These are phyloP conservation scores for Calophaca sinica DNA, from an alignment of 306 rosid genomes.

Conservation along the genomic window DNA sequence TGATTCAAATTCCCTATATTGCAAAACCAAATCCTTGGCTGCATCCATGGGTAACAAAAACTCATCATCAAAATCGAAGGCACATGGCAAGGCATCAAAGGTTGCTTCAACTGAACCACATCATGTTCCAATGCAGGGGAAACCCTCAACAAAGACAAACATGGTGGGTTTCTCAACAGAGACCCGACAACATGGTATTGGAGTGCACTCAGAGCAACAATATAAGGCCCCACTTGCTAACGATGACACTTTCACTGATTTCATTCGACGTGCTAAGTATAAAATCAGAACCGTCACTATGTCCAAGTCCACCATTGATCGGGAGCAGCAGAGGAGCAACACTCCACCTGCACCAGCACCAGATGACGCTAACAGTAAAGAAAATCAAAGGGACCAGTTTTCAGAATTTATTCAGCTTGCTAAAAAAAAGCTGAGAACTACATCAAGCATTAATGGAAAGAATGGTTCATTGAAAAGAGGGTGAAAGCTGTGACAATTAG, in stretches of 20 bases:
- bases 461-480: slow-evolving; percentile 32
- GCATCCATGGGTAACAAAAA: slow-evolving; percentile 32
- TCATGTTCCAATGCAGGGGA: background rate
- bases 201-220: too few relatives aligned
- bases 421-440: slow-evolving; percentile 49
- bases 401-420: slow-evolving; percentile 54
- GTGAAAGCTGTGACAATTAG: too few relatives aligned
- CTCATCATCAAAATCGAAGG: slow-evolving; percentile 41
- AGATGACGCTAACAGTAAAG: slow-evolving; percentile 31
- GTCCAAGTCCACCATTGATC: slow-evolving; percentile 17
- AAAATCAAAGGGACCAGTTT: slow-evolving; percentile 47
- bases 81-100: slow-evolving; percentile 2
- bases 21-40: too few relatives aligned
- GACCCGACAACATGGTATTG: too few relatives aligned
- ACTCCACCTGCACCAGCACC: background rate
- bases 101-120: slow-evolving; percentile 10
- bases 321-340: slow-evolving; percentile 26
- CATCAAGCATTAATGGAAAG: slow-evolving; percentile 50
- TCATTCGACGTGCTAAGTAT: slow-evolving; percentile 37
- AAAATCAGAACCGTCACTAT: slow-evolving; percentile 42
- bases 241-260: slow-evolving; percentile 52
- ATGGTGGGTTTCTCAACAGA: background rate
- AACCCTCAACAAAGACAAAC: background rate
- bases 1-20: background rate
- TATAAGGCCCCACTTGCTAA: background rate